Percentiles rank a stretch among this genome's conserved stretches.
phyloP scores from a whole-genome alignment of 345 rosid genomes.

The Angophora floribunda region DNA sequence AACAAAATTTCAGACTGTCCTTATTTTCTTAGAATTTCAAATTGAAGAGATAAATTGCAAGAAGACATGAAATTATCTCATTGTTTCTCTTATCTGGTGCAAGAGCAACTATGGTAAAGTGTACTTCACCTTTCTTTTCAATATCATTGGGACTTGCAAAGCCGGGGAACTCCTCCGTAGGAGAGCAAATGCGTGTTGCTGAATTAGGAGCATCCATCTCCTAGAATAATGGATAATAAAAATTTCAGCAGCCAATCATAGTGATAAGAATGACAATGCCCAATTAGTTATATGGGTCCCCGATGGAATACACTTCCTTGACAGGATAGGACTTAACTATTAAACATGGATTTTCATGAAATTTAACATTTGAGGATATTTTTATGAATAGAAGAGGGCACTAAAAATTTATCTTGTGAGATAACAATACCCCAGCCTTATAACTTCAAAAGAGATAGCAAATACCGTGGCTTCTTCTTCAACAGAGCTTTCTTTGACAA shows the following conservation, averaged over 20 bases:
- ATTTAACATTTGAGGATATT: not conserved
- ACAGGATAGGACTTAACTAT: not conserved
- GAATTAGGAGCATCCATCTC: constrained; percentile 13
- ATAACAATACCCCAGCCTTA: not conserved
- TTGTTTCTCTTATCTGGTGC: not conserved
- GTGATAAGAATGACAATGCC: not conserved
- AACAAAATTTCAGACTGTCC: not conserved
- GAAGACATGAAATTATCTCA: not conserved
- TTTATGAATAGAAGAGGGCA: not conserved
- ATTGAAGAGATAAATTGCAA: not conserved
- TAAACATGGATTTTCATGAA: not conserved
- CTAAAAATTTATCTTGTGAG: not conserved
- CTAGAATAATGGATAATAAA: not conserved
- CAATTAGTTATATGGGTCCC: not conserved
- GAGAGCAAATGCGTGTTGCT: constrained; percentile 26
- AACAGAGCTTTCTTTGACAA: constrained; percentile 61
- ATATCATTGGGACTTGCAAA: constrained; percentile 52
- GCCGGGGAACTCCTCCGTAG: constrained; percentile 61
- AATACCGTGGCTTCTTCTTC: constrained; percentile 65
- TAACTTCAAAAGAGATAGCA: not conserved
- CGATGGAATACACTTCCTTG: not conserved
- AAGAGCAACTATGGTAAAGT: not conserved
- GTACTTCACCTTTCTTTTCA: constrained; percentile 45
- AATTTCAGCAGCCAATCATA: not conserved
- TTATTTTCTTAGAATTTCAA: not conserved